Base-by-base conservation (phyloP, 116 monocot species). In the Thalassia testudinum region DNA sequence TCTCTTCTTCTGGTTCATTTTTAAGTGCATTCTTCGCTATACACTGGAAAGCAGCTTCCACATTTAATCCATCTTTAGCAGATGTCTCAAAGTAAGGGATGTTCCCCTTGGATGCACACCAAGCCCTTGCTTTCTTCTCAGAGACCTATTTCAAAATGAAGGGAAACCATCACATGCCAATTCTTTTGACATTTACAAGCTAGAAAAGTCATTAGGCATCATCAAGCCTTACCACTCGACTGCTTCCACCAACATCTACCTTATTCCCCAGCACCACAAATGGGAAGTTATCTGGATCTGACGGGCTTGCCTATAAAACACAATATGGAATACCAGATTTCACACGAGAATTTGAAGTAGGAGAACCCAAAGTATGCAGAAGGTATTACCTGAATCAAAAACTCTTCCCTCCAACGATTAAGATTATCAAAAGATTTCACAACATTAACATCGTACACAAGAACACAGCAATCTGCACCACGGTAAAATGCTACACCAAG, bases 401-500 rank as follows among this genome's bases (percentile, higher is more conserved):
- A 83, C 49, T 83, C 83, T 56, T 88, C 83, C 14, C 88, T 61
- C 88, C 88, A 88, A 66, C 81, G 82, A 63, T 88, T 88, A 12
- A 88, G 53, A 52, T 83, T 83, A 52, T 88, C 83, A 74, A 88
- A 88, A 43, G 83, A 82, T 40, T 88, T 83, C 79, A 66, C 51
- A 15, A 74, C 71, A 72, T 88, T 88, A 56, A 83, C 88, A 77
- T 88, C 88, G 58, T 83, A 79, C 13, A 82, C 82, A 69, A 88
- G 82, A 42, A 83, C 79, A 77, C 88, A 88, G 40, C 83, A 88
- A 69, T 88, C 83, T 27, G 88, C 88, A 25, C 83, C 88, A 52
- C 83, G 73, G 51, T 88, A 82, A 61, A 88, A 88, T 60, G 88
- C 88, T 34, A 87, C 87, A 24, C 87, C 82, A 50, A 82, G 72